Evolutionary conservation across 345 rosid species (phyloP), one percentile per base, ranked within the genome.

Genomic region (Boechera divaricarpa): DNA sequence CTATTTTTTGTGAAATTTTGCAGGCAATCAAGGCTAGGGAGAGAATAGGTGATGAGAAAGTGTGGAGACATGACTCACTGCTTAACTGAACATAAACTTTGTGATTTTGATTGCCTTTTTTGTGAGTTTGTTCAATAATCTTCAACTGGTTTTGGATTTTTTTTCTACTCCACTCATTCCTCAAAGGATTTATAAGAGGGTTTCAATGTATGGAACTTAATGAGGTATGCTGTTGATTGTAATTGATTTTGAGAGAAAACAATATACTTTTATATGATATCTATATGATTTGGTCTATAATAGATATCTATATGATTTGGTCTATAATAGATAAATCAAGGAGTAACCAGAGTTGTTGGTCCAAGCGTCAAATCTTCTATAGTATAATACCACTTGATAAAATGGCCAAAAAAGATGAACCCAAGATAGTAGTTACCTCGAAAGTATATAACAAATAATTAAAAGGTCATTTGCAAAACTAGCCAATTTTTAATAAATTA

Each of bases 11-110:
- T n/a, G n/a, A 60, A 32, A 16, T 28, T 61, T 73, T 71, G 76
- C 82, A 87, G 88, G 89, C 83, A 36, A 64, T 12, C 11, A 74
- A 67, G 38, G 86, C 85, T 13, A 82, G 77, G 72, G 77, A 71
- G 63, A 83, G 91, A 79, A 77, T 80, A 29, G 64, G 77, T 38
- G 70, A 80, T 26, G 80, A 70, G 44, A 58, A 74, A 61, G 67
- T 16, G 32, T 48, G 41, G 63, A 58, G 5, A 72, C 53, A 60
- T 61, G 78, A 67, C 36, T 39, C 64, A 10, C 7, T 72, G 11
- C 57, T 72, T 72, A 33, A 31, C 5, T 78, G 42, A 59, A 48
- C 39, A 32, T 10, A 10, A 67, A 45, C 24, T n/a, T 39, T 29
- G 55, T 13, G 67, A 35, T 56, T n/a, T 45, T 45, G 38, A 3